Evolutionary conservation across 257 asterid genomes (phyloP), one percentile per base, ranked within the genome.

Genomic region (Gentiana dahurica): DNA sequence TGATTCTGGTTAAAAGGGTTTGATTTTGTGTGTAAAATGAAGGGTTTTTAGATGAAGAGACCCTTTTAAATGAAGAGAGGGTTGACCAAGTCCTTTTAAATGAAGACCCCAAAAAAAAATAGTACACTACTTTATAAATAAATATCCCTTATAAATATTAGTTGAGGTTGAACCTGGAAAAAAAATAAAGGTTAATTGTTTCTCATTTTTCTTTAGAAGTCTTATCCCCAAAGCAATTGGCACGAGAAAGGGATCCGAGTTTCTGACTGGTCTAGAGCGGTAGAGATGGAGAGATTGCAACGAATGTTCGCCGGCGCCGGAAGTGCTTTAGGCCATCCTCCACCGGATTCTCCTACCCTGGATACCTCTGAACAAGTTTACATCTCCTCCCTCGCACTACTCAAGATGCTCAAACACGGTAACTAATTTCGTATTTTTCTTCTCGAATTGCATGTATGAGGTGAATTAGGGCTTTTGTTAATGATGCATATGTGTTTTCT

Each of bases 261-360:
- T 39, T 24, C 34, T 35, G 6, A 52, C 49, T 24, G 71, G 74
- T 74, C 68, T 84, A 24, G 24, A 24, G 1, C 24, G 24, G 24
- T 24, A 1, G 86, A 85, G 57, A 89, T 87, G 95, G 95, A 89
- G 53, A 82, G 97, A 67, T 68, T 89, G 32, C 93, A 89, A 63
- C 73, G 97, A 62, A 86, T 89, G 95, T 84, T 89, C 65, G 91
- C 96, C 76, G 96, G 96, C 65, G 95, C 94, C 63, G 95, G 97
- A 2, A 87, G 92, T 0, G 75, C 89, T 33, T 86, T 86, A 8
- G 89, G 95, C 32, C 97, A 90, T 72, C 91, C 95, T 1, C 95
- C 96, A 10, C 88, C 91, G 59, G 96, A 86, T 60, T 82, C 97
- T 37, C 95, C 95, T 0, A 90, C 91, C 12, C 87, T 90, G 32